Conservation (phyloP, 805 yeast genomes). For the Kluyveromyces siamensis region DNA sequence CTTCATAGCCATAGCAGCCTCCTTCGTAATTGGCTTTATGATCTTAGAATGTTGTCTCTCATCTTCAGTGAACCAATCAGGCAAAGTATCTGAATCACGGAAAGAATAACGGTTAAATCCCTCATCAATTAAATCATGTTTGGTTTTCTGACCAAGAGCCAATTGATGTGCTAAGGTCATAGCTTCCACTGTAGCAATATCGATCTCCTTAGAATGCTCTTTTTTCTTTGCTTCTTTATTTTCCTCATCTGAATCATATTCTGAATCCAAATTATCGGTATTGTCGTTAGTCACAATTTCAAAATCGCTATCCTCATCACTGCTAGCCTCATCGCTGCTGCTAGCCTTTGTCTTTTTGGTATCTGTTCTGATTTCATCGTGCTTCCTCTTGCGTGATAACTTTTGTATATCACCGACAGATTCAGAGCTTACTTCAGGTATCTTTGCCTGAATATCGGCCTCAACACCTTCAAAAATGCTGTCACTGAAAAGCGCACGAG, state of each 20-base stretch:
- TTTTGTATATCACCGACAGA: constrained; percentile 14
- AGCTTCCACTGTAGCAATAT: constrained; percentile 86
- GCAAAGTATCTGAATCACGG: constrained; percentile 83
- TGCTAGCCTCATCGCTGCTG: constrained; percentile 10
- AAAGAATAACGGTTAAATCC: constrained; percentile 89
- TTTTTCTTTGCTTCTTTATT: constrained; percentile 32
- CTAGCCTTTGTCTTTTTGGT: constrained; percentile 9
- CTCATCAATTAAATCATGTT: constrained; percentile 81
- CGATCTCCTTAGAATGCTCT: constrained; percentile 56
- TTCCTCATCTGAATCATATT: constrained; percentile 47
- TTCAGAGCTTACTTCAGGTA: constrained; percentile 10
- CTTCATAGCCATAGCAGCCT: constrained; percentile 71
- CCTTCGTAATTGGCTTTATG: constrained; percentile 89
- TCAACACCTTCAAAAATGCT: constrained; percentile 44
- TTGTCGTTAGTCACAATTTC: constrained; percentile 40
- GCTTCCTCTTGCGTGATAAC: constrained; percentile 11
- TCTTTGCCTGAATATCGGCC: constrained; percentile 26
- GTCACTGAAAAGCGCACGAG: constrained; percentile 40
- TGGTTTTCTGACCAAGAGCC: constrained; percentile 80
- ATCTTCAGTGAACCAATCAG: constrained; percentile 96
- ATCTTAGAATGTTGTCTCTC: constrained; percentile 81
- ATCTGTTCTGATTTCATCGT: constrained; percentile 2
- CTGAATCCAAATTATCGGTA: constrained; percentile 32
- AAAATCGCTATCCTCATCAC: constrained; percentile 28
- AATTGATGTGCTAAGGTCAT: constrained; percentile 97